A percentile compares a stretch with the other conserved stretches of the same genome.
Evolutionary conservation across 169 alveolate genomes (phyloP).

Genomic region (Plasmodium coatneyi): DNA sequence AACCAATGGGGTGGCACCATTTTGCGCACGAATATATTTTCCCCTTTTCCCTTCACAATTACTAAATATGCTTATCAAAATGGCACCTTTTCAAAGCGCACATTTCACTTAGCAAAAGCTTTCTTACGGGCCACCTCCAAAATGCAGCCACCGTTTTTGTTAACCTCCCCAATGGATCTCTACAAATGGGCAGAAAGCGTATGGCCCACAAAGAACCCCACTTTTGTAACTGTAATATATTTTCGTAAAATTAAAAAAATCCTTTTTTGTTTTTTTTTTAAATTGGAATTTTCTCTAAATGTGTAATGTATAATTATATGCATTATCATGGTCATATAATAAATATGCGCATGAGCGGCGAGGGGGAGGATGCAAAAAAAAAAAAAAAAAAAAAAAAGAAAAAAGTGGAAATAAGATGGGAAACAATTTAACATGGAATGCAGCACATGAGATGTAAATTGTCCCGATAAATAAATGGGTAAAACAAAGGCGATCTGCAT

Average conservation of each 20-base stretch:
- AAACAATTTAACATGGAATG: neutral
- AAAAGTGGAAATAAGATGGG: neutral
- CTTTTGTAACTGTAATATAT: neutral
- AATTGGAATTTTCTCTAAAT: neutral
- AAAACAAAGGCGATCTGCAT: neutral
- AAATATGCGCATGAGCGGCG: neutral
- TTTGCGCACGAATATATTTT: neutral
- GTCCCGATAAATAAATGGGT: neutral
- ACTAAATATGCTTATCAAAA: neutral
- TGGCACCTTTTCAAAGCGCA: neutral
- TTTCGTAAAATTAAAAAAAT: neutral
- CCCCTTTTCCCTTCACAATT: neutral
- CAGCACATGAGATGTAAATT: neutral
- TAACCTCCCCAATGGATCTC: neutral
- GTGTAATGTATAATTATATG: neutral
- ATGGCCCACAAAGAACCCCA: neutral
- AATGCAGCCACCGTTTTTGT: neutral
- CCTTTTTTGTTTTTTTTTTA: neutral
- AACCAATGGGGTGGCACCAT: neutral
- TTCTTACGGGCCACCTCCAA: neutral
- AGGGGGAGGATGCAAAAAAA: neutral
- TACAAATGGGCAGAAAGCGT: neutral
- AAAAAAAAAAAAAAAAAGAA: constrained; percentile 9
- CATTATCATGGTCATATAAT: constrained; percentile 8
- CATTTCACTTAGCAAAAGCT: neutral